Conservation (phyloP, 2,329 filamentous ascomycete genomes). For the Teratosphaeria pseudoeucalypti region DNA sequence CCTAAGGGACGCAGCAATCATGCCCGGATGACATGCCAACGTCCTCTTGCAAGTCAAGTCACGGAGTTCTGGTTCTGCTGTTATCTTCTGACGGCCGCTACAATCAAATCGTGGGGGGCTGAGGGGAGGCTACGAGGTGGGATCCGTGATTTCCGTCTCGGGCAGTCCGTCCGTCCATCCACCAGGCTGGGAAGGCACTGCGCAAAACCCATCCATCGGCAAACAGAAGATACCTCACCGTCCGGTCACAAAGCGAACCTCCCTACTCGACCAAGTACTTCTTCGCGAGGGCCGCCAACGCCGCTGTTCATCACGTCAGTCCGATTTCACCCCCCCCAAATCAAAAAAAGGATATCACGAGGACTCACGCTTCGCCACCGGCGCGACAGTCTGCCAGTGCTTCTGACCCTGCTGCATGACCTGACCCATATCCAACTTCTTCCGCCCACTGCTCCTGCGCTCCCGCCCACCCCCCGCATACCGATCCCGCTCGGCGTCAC, state of each 20-base stretch:
- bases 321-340: no score
- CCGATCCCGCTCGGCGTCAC: conserved; percentile 3
- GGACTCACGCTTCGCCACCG: conserved; percentile 17
- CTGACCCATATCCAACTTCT: conserved; percentile 10
- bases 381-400: conserved; percentile 21
- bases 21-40: no score
- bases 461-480: conserved; percentile 1
- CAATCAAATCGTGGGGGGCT: background rate
- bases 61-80: no score
- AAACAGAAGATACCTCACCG: background rate
- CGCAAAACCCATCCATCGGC: background rate
- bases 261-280: conserved; percentile 14
- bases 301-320: conserved; percentile 1
- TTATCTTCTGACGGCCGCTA: no score
- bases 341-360: background rate
- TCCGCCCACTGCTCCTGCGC: conserved; percentile 4
- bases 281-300: conserved; percentile 18
- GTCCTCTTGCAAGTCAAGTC: no score
- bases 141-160: no score
- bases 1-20: no score
- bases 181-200: background rate
- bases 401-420: conserved; percentile 22
- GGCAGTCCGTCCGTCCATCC: no score
- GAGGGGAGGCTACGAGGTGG: background rate
- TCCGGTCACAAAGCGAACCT: background rate